Base-by-base conservation (phyloP, 2,329 filamentous ascomycete species). In the Monilinia polystroma region DNA sequence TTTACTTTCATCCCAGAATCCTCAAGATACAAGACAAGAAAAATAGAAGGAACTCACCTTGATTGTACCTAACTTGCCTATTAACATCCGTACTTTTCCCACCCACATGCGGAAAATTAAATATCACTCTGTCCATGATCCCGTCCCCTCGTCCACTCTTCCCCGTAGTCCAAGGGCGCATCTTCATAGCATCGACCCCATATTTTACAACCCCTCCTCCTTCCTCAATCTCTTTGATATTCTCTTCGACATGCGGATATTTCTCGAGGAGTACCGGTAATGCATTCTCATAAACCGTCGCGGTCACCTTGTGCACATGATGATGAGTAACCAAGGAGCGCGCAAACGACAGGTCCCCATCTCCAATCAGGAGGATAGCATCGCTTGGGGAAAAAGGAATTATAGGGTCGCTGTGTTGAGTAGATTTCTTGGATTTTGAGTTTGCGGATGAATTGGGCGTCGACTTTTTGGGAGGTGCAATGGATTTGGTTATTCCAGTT, bases 21-120 rank as follows among this genome's bases (percentile, higher is more conserved):
- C 23, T 11, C 11, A 38, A 32, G 54, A 43, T 35, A n/a, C 55
- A 26, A 41, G 2, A 20, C 20, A 4, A 45, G 18, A 43, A 5
- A 6, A 32, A 53, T 20, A 23, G 8, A 8, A 12, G 4, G 67
- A 58, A 51, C 45, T 35, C 69, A 78, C 77, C 79, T 79, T 97
- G 93, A 80, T 99, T 98, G 77, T 91, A 87, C 66, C 95, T 88
- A 18, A 97, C 93, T 79, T 99, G 95, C 47, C 95, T 85, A 80
- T 97, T 97, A 66, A 97, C 90, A 80, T 98, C 93, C 72, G 90
- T 98, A 71, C 87, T 90, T 74, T 96, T 89, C 56, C 95, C 95
- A 70, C 95, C 95, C 4, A 96, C 90, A 80, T 99, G 95, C 47
- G 95, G 95, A 78, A 99, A 99, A 82, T 97, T 97, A 86, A 98